Percentiles rank a stretch among this genome's conserved stretches.
These are phyloP conservation scores for Tubosaeta sp. DNA, from an alignment of 768 basidiomycete genomes.

Conservation along the genomic window DNA sequence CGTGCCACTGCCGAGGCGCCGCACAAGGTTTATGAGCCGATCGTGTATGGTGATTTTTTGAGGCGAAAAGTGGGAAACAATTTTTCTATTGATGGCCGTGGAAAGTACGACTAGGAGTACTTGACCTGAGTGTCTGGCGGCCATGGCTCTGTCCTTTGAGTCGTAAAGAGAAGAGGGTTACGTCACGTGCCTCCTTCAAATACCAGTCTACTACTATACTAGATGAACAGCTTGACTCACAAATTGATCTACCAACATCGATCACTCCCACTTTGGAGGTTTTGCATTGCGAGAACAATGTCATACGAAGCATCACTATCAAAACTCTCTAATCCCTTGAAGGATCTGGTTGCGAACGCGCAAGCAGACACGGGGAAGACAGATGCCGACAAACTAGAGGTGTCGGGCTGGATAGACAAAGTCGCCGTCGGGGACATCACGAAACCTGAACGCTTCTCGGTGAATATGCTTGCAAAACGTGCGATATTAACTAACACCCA, in stretches of 20 bases:
- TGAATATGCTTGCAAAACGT: constrained; percentile 22
- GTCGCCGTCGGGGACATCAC: constrained; percentile 47
- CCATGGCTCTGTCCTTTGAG: neutral
- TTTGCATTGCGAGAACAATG: constrained; percentile 36
- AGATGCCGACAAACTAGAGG: constrained; percentile 60
- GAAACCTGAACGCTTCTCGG: constrained; percentile 47
- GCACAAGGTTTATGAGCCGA: constrained; percentile 38
- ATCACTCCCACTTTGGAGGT: constrained; percentile 13
- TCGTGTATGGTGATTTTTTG: constrained; percentile 79
- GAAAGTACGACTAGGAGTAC: constrained; percentile 28
- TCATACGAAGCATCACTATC: constrained; percentile 47
- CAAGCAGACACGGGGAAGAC: constrained; percentile 45
- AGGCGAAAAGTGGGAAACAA: constrained; percentile 68
- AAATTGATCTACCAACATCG: constrained; percentile 24
- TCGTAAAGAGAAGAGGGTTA: neutral
- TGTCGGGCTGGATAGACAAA: constrained; percentile 68
- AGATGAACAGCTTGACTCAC: constrained; percentile 17
- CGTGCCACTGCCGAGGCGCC: constrained; percentile 30
- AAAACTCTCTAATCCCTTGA: constrained; percentile 45
- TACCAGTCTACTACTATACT: neutral
- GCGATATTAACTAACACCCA: neutral
- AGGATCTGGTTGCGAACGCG: constrained; percentile 49
- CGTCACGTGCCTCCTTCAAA: constrained; percentile 29
- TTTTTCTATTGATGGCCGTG: constrained; percentile 46
- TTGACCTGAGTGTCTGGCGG: neutral